Evolutionary conservation across 1,284 basidiomycete species (phyloP), one percentile per base, ranked within the genome.

Genomic region (Ustilago bromivora): DNA sequence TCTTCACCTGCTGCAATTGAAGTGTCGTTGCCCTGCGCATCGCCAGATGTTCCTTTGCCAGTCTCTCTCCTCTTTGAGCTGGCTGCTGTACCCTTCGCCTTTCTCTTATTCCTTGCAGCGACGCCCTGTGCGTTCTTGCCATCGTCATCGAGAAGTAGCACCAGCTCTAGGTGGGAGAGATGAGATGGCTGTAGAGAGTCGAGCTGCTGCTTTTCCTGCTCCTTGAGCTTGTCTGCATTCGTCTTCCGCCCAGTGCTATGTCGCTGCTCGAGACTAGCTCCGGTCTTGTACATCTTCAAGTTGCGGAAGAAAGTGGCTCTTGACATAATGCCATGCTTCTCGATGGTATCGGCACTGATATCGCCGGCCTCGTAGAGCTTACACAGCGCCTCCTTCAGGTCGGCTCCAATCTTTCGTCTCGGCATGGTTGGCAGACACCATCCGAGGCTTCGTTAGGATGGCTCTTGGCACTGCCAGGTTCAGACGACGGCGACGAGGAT

Each of bases 311-410:
- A 78, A n/a, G 76, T 78, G 47, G 71, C 71, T 28, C 76, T 63
- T 6, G 71, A 73, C 76, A 78, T 78, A 65, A 78, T 74, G 46
- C 76, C 76, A 43, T 78, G 71, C 57, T 74, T 78, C 36, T 78
- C 76, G 43, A 78, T 78, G 8, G 68, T 71, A 23, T 78, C 76
- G 19, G 76, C 76, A 57, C 52, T 78, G 31, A 78, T 70, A 53
- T 78, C 76, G 34, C 76, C 76, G 28, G 76, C 76, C 49, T 78
- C 76, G 54, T 78, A 78, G 7, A 78, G 71, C 68, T 78, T 78
- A 47, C 76, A 78, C 13, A 78, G 65, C 28, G 76, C 76, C 68
- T 78, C 76, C 38, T 78, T 78, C 52, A 78, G 76, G 59, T 78
- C 76, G 15, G 76, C 76, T n/a, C 76, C 71, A 32, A 78, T 78